Evolutionary conservation across 176 grass and related monocot genomes (phyloP), one percentile per base, ranked within the genome.

Genomic region (Dactylis glomerata): DNA sequence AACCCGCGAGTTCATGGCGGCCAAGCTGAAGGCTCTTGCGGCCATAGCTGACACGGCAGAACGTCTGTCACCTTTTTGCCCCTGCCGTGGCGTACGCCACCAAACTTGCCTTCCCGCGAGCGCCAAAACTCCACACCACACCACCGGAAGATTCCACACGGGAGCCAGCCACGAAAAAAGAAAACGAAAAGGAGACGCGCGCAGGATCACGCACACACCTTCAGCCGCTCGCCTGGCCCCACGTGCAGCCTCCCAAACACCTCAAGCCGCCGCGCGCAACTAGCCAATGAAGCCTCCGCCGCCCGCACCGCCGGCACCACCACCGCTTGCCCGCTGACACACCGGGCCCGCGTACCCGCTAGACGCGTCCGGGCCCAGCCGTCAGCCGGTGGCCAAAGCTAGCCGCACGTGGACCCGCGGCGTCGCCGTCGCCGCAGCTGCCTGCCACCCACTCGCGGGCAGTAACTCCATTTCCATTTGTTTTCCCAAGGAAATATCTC

Each of bases 71-170:
- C 41, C 56, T 12, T 51, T 31, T 11, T 5, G 30, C 19, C 34
- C 1, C 2, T 9, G n/a, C 10, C 67, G 54, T 64, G 36, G 71
- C 75, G 87, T 84, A 20, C 66, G 44, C 65, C 68, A 68, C 57
- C 82, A 24, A 47, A 67, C 49, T n/a, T n/a, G n/a, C n/a, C 34
- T 7, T 70, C 41, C 87, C 49, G 47, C 62, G 23, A 56, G 88
- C 78, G 63, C 72, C 62, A 68, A 89, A 89, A 81, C 77, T 38
- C 57, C 56, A 22, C 44, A 46, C 75, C 56, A 26, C 10, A 14
- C 22, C 20, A 70, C 78, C 58, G 26, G 87, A 86, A 90, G 78
- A 82, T 82, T 90, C 88, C 72, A 24, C 63, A 64, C 77, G 82
- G 47, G 68, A 38, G 17, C 42, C 14, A 19, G 0, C 11, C 61